phyloP scores from a whole-genome alignment of 768 basidiomycete species.

The Guyanaporus albipodus region DNA sequence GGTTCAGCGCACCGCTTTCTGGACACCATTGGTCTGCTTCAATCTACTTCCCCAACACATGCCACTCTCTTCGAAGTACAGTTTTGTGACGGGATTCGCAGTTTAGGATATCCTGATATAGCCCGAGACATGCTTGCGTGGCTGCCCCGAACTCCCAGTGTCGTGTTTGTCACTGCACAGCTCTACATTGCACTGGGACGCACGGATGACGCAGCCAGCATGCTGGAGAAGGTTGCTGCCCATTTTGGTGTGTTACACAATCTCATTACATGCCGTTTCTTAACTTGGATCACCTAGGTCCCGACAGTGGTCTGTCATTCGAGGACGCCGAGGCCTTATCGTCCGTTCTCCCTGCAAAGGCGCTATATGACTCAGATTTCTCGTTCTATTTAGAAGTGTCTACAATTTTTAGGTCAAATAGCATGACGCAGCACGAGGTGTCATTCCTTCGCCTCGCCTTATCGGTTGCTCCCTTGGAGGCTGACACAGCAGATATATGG shows the following conservation, averaged over 20 bases:
- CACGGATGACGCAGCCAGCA: conserved; percentile 65
- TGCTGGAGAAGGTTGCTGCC: conserved; percentile 72
- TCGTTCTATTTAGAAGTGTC: conserved; percentile 77
- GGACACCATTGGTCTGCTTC: conserved; percentile 60
- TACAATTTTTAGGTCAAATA: conserved; percentile 63
- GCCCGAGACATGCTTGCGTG: conserved; percentile 66
- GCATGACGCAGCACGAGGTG: conserved; percentile 58
- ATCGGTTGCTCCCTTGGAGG: conserved; percentile 52
- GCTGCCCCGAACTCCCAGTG: conserved; percentile 76
- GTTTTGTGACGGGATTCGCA: conserved; percentile 67
- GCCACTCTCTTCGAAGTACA: conserved; percentile 65
- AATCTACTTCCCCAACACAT: conserved; percentile 63
- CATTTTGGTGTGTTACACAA: conserved; percentile 57
- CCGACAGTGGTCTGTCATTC: conserved; percentile 45
- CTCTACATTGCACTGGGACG: conserved; percentile 64
- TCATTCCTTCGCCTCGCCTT: conserved; percentile 77
- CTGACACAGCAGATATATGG: conserved; percentile 72
- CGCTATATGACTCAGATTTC: conserved; percentile 56
- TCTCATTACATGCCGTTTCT: neutral
- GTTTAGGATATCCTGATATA: conserved; percentile 56
- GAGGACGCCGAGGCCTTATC: conserved; percentile 65
- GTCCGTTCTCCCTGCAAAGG: conserved; percentile 55
- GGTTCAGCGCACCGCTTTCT: conserved; percentile 68
- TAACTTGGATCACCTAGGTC: conserved; percentile 32
- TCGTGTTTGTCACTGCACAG: conserved; percentile 67